Conservation (phyloP, 2,329 filamentous ascomycete species). For the Daldinia sp. region DNA sequence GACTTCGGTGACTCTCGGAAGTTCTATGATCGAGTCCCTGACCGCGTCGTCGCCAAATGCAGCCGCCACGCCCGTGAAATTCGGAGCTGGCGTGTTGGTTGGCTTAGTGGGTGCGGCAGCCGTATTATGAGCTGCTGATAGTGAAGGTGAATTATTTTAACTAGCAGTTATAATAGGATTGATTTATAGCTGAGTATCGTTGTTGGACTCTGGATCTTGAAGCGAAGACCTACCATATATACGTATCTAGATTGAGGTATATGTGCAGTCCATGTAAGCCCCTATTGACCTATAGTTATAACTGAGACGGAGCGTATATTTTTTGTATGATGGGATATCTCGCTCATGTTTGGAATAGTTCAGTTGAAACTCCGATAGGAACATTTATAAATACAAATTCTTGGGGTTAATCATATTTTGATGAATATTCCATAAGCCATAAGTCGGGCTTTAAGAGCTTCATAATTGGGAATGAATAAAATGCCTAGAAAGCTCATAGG, state of each 20-base stretch:
- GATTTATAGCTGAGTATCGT: too few species aligned
- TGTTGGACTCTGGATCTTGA: too few species aligned
- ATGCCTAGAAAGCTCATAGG: background rate
- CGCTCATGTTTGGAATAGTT: background rate
- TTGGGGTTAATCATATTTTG: background rate
- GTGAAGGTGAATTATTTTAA: background rate
- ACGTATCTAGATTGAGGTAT: too few species aligned
- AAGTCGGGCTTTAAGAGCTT: background rate
- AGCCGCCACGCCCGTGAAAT: conserved; percentile 32
- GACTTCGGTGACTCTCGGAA: conserved; percentile 21
- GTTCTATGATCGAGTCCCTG: conserved; percentile 24
- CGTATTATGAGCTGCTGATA: conserved; percentile 32
- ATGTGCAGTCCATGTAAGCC: too few species aligned
- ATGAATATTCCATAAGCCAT: too few species aligned
- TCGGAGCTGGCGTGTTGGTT: conserved; percentile 42
- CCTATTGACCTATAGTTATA: too few species aligned
- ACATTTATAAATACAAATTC: background rate
- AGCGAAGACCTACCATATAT: too few species aligned
- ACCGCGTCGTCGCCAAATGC: conserved; percentile 28
- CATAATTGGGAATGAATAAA: background rate
- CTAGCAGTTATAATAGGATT: background rate
- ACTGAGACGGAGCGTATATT: too few species aligned
- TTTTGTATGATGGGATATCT: background rate
- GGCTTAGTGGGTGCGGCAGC: conserved; percentile 43
- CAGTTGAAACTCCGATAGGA: background rate